phyloP scores from a whole-genome alignment of 139 green algal species.

The Coccomyxa sp. region DNA sequence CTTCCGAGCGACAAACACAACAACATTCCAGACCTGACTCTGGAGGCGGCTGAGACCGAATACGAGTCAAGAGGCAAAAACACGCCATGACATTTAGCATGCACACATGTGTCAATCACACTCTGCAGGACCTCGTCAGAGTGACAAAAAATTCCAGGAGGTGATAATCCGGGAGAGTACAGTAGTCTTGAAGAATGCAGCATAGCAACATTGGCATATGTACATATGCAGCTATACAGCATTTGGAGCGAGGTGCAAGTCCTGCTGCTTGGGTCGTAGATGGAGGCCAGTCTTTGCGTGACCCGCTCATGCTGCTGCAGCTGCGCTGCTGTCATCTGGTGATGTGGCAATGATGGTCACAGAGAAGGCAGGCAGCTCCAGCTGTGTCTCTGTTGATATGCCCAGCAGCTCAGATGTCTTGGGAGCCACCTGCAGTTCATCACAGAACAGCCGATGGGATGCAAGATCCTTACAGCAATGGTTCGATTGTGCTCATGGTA shows the following conservation, averaged over 20 bases:
- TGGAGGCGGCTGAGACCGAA: not conserved
- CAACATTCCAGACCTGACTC: not conserved
- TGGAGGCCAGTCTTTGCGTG: too few species aligned
- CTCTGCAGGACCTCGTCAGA: too few species aligned
- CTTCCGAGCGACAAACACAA: not conserved
- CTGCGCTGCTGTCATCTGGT: too few species aligned
- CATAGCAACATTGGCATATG: not conserved
- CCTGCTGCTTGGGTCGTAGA: too few species aligned
- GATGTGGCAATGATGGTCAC: not conserved
- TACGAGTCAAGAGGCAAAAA: not conserved
- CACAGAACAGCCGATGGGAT: not conserved
- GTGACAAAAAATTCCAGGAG: too few species aligned
- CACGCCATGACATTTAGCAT: not conserved
- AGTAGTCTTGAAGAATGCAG: not conserved
- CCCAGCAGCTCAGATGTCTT: not conserved
- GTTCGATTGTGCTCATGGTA: too few species aligned
- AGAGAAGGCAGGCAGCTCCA: not conserved
- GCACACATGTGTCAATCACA: too few species aligned
- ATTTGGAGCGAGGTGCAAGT: too few species aligned
- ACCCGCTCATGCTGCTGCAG: too few species aligned
- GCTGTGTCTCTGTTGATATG: not conserved
- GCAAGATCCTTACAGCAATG: too few species aligned
- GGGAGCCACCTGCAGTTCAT: not conserved
- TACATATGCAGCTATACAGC: too few species aligned
- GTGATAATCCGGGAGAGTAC: not conserved